Evolutionary conservation across 2,329 filamentous ascomycete species (phyloP).

Genomic region (Helicocarpus griseus): DNA sequence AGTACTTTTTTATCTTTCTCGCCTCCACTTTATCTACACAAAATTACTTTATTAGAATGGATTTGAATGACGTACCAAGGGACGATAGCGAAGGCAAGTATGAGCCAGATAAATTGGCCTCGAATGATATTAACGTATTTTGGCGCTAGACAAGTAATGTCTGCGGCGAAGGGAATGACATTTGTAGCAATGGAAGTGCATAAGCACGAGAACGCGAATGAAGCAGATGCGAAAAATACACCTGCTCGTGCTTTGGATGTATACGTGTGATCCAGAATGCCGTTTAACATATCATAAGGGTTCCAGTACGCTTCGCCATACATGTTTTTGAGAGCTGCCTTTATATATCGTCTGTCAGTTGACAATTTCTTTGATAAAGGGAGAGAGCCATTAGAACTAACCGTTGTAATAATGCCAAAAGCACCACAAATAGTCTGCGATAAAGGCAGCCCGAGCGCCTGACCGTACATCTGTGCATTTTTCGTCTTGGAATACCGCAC

Average conservation of each 20-base stretch:
- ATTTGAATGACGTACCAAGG: slow-evolving; percentile 24
- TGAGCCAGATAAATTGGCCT: slow-evolving; percentile 23
- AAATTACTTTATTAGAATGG: neutral
- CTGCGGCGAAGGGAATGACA: slow-evolving; percentile 26
- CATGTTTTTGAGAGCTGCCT: slow-evolving; percentile 25
- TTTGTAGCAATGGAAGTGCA: slow-evolving; percentile 20
- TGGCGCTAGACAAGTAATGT: slow-evolving; percentile 25
- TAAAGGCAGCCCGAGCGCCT: slow-evolving; percentile 13
- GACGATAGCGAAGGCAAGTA: slow-evolving; percentile 22
- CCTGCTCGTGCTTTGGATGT: slow-evolving; percentile 21
- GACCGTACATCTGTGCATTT: slow-evolving; percentile 25
- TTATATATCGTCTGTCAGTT: no score
- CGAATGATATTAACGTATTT: slow-evolving; percentile 24
- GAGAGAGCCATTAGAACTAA: no score
- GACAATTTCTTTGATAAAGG: no score
- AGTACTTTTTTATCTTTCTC: no score
- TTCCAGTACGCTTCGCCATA: slow-evolving; percentile 32
- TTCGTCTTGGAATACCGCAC: slow-evolving; percentile 26
- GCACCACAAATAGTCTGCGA: slow-evolving; percentile 15
- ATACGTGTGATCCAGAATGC: slow-evolving; percentile 29
- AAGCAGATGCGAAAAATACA: slow-evolving; percentile 24
- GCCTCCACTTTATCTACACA: no score
- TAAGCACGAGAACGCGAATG: slow-evolving; percentile 16
- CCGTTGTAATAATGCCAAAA: slow-evolving; percentile 17
- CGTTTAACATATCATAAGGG: slow-evolving; percentile 26